Percentiles rank a stretch among this genome's conserved stretches.
phyloP scores from a whole-genome alignment of 2,329 filamentous ascomycete genomes.

The Phialemoniopsis sp. region DNA sequence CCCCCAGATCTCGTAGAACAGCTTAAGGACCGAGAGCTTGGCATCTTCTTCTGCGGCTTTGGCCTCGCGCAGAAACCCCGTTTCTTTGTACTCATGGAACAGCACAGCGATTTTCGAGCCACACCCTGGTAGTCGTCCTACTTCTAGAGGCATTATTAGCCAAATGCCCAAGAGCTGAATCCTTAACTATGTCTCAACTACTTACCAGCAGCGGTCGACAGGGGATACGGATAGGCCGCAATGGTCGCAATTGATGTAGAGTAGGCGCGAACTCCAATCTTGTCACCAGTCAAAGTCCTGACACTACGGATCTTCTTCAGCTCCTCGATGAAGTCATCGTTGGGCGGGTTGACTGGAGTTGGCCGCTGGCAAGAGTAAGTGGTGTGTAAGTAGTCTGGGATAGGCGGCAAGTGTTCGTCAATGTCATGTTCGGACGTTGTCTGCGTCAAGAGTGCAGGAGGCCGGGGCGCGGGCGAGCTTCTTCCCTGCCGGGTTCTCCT shows the following conservation, averaged over 20 bases:
- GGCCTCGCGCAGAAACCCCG: slow-evolving; percentile 59
- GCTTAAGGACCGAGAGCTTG: slow-evolving; percentile 57
- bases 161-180: neutral
- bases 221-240: slow-evolving; percentile 67
- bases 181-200: neutral
- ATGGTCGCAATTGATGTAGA: slow-evolving; percentile 81
- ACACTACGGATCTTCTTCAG: slow-evolving; percentile 71
- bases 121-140: slow-evolving; percentile 68
- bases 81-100: slow-evolving; percentile 68
- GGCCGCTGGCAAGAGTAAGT: slow-evolving; percentile 78
- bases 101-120: slow-evolving; percentile 74
- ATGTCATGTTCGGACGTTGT: slow-evolving; percentile 78
- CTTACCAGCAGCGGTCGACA: slow-evolving; percentile 37
- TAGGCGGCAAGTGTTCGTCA: slow-evolving; percentile 48
- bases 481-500: too few relatives aligned
- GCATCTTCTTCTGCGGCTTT: slow-evolving; percentile 60
- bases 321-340: slow-evolving; percentile 68
- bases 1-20: slow-evolving; percentile 89
- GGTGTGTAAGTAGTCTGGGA: slow-evolving; percentile 63
- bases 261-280: slow-evolving; percentile 80
- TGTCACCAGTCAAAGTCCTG: slow-evolving; percentile 67
- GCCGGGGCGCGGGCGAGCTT: slow-evolving; percentile 2
- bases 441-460: slow-evolving; percentile 50
- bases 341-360: slow-evolving; percentile 66
- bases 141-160: slow-evolving; percentile 27